Conservation (phyloP, 2,329 filamentous ascomycete genomes). For the Xylaria sp. region DNA sequence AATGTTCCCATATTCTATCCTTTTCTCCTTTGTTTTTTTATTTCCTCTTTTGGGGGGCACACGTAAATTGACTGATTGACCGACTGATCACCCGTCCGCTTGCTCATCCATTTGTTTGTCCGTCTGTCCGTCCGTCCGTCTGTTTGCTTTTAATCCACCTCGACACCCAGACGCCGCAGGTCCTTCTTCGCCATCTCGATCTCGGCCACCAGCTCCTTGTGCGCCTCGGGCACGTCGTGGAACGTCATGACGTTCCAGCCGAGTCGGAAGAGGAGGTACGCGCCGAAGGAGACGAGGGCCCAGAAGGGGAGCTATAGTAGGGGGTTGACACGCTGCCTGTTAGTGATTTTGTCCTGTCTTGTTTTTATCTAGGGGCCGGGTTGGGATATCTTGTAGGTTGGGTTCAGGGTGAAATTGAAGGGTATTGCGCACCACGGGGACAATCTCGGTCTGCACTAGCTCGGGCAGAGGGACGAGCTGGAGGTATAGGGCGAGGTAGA, state of each 20-base stretch:
- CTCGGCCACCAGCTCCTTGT: slow-evolving; percentile 88
- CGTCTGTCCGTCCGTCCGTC: not conserved
- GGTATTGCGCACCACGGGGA: slow-evolving; percentile 79
- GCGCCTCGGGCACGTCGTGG: slow-evolving; percentile 92
- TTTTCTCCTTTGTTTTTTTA: not conserved
- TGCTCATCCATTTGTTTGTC: not conserved
- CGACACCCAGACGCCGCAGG: slow-evolving; percentile 77
- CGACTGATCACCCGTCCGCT: too few relatives aligned
- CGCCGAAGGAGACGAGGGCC: slow-evolving; percentile 89
- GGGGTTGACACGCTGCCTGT: slow-evolving; percentile 13
- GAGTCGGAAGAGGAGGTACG: slow-evolving; percentile 90
- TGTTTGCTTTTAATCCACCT: slow-evolving; percentile 70
- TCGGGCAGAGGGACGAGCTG: slow-evolving; percentile 83
- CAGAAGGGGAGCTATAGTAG: slow-evolving; percentile 86
- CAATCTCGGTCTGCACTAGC: slow-evolving; percentile 82
- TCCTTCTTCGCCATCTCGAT: slow-evolving; percentile 82
- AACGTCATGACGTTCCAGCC: slow-evolving; percentile 95
- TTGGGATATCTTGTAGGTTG: too few relatives aligned
- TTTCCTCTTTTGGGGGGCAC: not conserved
- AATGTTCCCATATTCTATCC: not conserved
- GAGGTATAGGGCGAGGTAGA: slow-evolving; percentile 89
- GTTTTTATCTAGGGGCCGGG: not conserved
- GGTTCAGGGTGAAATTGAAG: not conserved
- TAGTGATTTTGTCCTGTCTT: slow-evolving; percentile 8
- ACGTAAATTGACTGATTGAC: not conserved